phyloP scores from a whole-genome alignment of 2,329 filamentous ascomycete species.

The Fusarium napiforme region DNA sequence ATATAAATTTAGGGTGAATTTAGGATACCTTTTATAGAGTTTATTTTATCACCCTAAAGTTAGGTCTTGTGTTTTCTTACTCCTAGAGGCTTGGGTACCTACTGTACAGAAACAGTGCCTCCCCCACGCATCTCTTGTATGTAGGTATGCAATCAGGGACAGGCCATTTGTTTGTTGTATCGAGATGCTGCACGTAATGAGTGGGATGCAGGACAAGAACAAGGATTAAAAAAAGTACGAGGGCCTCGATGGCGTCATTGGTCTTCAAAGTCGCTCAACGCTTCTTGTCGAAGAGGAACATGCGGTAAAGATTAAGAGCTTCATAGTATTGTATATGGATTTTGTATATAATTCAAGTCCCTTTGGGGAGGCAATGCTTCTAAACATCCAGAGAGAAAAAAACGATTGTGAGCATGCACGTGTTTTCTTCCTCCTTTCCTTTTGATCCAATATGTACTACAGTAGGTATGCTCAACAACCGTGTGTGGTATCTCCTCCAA shows the following conservation, averaged over 20 bases:
- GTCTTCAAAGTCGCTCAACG: not conserved
- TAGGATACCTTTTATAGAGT: no score
- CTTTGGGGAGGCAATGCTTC: constrained; percentile 6
- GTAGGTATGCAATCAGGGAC: constrained; percentile 2
- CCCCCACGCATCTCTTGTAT: constrained; percentile 1
- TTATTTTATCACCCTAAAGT: no score
- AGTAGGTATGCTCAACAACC: constrained; percentile 31
- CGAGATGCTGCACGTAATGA: constrained; percentile 24
- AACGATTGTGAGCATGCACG: constrained; percentile 26
- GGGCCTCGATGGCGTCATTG: constrained; percentile 12
- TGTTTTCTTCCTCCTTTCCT: constrained; percentile 16
- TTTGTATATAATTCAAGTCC: constrained; percentile 15
- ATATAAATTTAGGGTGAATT: no score
- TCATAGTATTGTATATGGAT: not conserved
- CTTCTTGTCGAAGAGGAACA: not conserved
- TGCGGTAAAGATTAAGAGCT: not conserved
- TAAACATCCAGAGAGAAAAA: constrained; percentile 27
- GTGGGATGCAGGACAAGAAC: constrained; percentile 10
- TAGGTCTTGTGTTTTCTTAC: no score
- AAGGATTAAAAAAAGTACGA: constrained; percentile 1
- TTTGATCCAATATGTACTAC: constrained; percentile 36
- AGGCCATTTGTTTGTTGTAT: constrained; percentile 6
- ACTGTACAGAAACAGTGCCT: not conserved
- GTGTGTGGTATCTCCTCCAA: constrained; percentile 39
- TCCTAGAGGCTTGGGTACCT: no score